Evolutionary conservation across 2,329 filamentous ascomycete genomes (phyloP).

Genomic region (Coniochaeta ligniaria): DNA sequence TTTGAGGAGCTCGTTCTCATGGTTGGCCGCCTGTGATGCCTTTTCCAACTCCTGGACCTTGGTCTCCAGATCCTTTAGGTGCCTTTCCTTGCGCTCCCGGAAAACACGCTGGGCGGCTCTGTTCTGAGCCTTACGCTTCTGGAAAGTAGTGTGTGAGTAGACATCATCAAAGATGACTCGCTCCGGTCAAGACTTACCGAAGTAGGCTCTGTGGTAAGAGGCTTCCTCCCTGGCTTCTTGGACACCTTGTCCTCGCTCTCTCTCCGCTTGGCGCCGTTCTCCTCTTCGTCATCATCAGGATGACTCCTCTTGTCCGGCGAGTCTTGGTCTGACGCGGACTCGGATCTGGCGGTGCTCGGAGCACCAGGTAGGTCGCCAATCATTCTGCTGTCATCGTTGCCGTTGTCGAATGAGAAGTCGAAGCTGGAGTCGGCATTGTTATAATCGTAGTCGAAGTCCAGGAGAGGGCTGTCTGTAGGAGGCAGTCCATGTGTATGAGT

Average conservation of each 20-base stretch:
- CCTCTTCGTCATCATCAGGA: constrained; percentile 62
- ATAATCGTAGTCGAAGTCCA: constrained; percentile 76
- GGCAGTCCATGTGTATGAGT: constrained; percentile 34
- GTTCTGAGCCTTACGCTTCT: constrained; percentile 97
- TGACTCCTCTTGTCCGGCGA: constrained; percentile 65
- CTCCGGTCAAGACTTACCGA: constrained; percentile 58
- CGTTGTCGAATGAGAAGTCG: constrained; percentile 59
- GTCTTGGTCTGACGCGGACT: constrained; percentile 51
- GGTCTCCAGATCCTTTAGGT: constrained; percentile 75
- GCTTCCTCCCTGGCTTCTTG: constrained; percentile 96
- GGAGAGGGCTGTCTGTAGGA: constrained; percentile 70
- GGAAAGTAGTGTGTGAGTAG: constrained; percentile 16
- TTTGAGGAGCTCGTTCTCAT: constrained; percentile 78
- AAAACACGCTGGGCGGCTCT: constrained; percentile 88
- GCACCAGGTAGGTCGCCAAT: constrained; percentile 67
- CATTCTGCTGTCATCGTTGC: constrained; percentile 56
- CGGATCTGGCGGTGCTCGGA: constrained; percentile 36
- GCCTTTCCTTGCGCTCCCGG: constrained; percentile 90
- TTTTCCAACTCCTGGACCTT: constrained; percentile 75
- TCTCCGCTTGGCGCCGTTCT: constrained; percentile 57
- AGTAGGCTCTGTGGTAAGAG: constrained; percentile 88
- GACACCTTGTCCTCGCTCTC: constrained; percentile 79
- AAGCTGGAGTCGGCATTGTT: constrained; percentile 63
- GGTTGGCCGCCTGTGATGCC: constrained; percentile 71
- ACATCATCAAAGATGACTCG: not conserved